Percentiles rank a stretch among this genome's conserved stretches.
phyloP scores from a whole-genome alignment of 2,329 filamentous ascomycete genomes.

The Fusarium concolor region DNA sequence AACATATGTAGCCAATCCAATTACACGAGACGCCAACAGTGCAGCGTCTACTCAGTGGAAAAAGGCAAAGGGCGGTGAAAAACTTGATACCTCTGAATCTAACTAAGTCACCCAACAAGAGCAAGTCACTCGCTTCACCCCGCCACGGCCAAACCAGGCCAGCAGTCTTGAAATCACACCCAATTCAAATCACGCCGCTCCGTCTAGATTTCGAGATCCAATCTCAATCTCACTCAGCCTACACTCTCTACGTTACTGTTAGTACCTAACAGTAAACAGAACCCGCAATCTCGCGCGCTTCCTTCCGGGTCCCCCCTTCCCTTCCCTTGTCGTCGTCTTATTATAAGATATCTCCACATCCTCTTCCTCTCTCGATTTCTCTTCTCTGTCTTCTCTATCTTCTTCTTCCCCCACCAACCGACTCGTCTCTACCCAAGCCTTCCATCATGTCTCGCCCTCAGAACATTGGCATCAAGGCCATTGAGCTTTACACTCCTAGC shows the following conservation, averaged over 20 bases:
- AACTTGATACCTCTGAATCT: constrained; percentile 36
- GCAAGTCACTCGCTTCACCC: constrained; percentile 36
- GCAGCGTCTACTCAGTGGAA: constrained; percentile 32
- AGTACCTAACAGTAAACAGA: constrained; percentile 11
- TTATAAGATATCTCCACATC: constrained; percentile 35
- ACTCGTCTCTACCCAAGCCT: constrained; percentile 18
- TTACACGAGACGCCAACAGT: constrained; percentile 28
- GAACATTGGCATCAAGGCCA: constrained; percentile 93
- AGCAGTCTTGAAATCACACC: constrained; percentile 20
- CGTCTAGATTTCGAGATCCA: constrained; percentile 39
- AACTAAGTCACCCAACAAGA: constrained; percentile 40
- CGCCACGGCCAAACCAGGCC: constrained; percentile 17
- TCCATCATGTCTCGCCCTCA: constrained; percentile 79
- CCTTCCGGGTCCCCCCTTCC: constrained; percentile 34
- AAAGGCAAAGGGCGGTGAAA: constrained; percentile 46
- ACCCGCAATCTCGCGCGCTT: constrained; percentile 43
- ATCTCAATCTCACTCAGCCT: constrained; percentile 40
- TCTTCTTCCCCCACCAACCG: constrained; percentile 22
- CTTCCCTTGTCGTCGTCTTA: constrained; percentile 24
- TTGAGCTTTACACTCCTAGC: constrained; percentile 88
- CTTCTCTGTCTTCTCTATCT: constrained; percentile 28
- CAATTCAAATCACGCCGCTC: background rate
- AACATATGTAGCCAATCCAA: constrained; percentile 22
- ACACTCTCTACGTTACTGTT: constrained; percentile 1
- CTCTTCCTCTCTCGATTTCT: constrained; percentile 32